phyloP scores from a whole-genome alignment of 2,329 filamentous ascomycete genomes.

The Coniella vitis region DNA sequence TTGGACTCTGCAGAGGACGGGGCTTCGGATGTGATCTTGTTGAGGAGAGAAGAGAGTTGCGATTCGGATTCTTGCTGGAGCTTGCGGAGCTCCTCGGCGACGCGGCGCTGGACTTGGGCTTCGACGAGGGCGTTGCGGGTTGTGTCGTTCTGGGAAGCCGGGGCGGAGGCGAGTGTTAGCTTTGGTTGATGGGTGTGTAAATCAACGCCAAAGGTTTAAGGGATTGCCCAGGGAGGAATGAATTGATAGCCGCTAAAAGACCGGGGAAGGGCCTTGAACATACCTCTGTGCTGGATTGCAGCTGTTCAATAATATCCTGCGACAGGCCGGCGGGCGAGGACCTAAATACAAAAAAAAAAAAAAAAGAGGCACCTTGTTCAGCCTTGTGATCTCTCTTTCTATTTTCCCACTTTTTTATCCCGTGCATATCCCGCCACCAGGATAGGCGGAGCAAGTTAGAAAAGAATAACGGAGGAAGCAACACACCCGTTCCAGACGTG shows the following conservation, averaged over 20 bases:
- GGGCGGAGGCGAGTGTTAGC: background rate
- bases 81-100: slow-evolving; percentile 75
- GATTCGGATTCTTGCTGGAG: slow-evolving; percentile 65
- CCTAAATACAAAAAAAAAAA: slow-evolving; percentile 24
- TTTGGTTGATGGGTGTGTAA: background rate
- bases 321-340: slow-evolving; percentile 55
- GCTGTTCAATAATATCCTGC: slow-evolving; percentile 70
- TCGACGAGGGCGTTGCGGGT: slow-evolving; percentile 79
- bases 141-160: slow-evolving; percentile 66
- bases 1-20: slow-evolving; percentile 22
- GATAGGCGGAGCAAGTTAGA: background rate
- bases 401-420: too few species aligned
- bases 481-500: slow-evolving; percentile 52
- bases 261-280: too few species aligned
- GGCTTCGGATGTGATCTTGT: slow-evolving; percentile 45
- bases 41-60: slow-evolving; percentile 61
- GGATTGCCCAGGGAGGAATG: too few species aligned
- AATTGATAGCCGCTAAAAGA: too few species aligned
- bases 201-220: too few species aligned
- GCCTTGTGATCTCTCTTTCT: background rate
- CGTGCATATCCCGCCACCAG: too few species aligned
- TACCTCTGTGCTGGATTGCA: slow-evolving; percentile 86
- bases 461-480: background rate
- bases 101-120: slow-evolving; percentile 80
- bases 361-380: background rate